Evolutionary conservation across 202 grass and related monocot species (phyloP), one percentile per base, ranked within the genome.

Genomic region (Panicum hallii): DNA sequence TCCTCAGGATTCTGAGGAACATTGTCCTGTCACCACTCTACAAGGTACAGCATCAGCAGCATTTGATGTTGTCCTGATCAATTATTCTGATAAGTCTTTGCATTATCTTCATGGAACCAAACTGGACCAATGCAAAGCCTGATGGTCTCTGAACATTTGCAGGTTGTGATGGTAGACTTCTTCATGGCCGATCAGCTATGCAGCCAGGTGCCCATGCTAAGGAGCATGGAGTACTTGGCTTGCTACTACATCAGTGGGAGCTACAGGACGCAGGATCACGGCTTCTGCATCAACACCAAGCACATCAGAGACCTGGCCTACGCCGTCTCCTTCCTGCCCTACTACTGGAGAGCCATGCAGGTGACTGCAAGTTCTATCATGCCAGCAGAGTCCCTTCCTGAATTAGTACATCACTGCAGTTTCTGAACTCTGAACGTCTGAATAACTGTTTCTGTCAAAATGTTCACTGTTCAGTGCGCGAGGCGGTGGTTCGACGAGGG

Each of bases 301-400:
- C 85, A 97, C 52, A 85, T 88, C 77, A 90, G 87, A 53, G 94
- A 97, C 49, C 79, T 97, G 28, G 85, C 91, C 57, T 97, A 97
- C 63, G 89, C 89, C 6, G 83, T 94, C 64, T 97, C 94, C 65
- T 92, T 94, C 69, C 69, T 94, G n/a, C 94, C 94, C 0, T 97
- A 97, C 85, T 97, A 97, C 83, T 97, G 91, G 91, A 94, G 94
- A 89, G 94, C 94, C n/a, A 97, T 97, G 94, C 94, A 97, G 94
- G 91, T 91, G 36, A 45, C 11, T 41, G 19, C 16, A 41, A 75
- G 7, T 19, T 34, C 71, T 20, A 20, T 6, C 72, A 11, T 12
- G 50, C 46, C 46, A 45, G 46, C 56, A 38, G 58, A 57, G 42
- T 47, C 34, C 61, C n/a, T 42, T 50, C 53, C 32, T 77, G 58